phyloP scores from a whole-genome alignment of 805 yeast species.

The Dipodascus albidus region DNA sequence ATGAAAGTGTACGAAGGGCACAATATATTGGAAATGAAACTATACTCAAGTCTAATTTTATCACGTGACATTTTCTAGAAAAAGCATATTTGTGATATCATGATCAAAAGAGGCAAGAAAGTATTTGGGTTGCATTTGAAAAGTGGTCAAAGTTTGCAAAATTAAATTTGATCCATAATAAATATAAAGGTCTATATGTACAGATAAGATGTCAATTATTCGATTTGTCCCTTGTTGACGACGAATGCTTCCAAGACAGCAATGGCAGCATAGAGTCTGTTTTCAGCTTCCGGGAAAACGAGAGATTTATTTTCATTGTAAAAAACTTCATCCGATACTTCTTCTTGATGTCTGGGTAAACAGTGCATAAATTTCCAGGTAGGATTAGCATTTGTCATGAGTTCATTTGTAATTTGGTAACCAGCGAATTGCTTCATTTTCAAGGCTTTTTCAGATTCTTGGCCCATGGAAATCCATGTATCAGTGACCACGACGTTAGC shows the following conservation, averaged over 20 bases:
- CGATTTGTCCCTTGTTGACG: constrained; percentile 52
- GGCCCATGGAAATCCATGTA: constrained; percentile 97
- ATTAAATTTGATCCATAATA: no score
- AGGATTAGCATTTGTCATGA: constrained; percentile 45
- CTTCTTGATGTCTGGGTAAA: constrained; percentile 90
- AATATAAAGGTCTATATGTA: no score
- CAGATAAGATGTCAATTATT: not conserved
- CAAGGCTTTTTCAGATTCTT: constrained; percentile 63
- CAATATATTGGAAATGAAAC: not conserved
- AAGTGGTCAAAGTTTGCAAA: no score
- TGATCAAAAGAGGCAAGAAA: no score
- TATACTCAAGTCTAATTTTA: not conserved
- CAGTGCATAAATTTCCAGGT: constrained; percentile 96
- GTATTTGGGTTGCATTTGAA: no score
- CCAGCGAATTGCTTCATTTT: constrained; percentile 76
- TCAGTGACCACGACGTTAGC: constrained; percentile 89
- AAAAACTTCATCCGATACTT: constrained; percentile 87
- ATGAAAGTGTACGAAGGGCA: not conserved
- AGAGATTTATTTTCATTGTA: constrained; percentile 65
- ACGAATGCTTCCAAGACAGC: constrained; percentile 88
- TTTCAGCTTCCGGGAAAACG: constrained; percentile 94
- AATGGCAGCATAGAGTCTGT: constrained; percentile 91
- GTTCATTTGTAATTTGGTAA: constrained; percentile 65
- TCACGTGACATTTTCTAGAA: not conserved
- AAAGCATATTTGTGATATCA: no score